Conservation (phyloP, 306 rosid species). For the Mimosa bimucronata region DNA sequence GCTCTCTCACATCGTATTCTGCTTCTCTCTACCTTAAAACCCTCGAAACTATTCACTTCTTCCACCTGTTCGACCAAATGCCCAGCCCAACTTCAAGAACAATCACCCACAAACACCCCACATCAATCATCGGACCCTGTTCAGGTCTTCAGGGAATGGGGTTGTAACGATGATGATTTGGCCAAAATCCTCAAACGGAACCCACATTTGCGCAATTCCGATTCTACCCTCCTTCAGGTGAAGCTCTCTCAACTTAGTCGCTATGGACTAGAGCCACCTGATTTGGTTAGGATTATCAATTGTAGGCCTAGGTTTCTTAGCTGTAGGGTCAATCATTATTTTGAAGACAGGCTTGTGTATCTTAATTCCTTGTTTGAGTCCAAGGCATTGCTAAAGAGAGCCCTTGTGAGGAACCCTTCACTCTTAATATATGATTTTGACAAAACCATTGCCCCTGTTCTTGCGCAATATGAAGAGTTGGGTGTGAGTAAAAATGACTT, state of each 20-base stretch:
- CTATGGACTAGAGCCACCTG: conserved; percentile 55
- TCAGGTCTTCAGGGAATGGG: conserved; percentile 65
- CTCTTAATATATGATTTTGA: conserved; percentile 49
- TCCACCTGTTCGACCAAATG: conserved; percentile 64
- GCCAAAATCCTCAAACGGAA: conserved; percentile 42
- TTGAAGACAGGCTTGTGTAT: conserved; percentile 58
- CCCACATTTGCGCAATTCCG: conserved; percentile 53
- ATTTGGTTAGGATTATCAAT: conserved; percentile 65
- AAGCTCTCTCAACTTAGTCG: conserved; percentile 58
- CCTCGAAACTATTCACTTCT: conserved; percentile 39
- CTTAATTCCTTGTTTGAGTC: conserved; percentile 66
- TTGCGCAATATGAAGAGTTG: conserved; percentile 55
- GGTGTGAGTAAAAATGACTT: conserved; percentile 69
- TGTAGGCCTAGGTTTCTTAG: conserved; percentile 65
- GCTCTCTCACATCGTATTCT: conserved; percentile 27
- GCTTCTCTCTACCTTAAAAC: background rate
- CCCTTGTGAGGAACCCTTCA: conserved; percentile 77
- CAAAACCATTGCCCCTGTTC: conserved; percentile 41
- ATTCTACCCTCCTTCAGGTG: conserved; percentile 42
- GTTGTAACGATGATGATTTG: conserved; percentile 64
- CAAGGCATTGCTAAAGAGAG: conserved; percentile 58
- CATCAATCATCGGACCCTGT: conserved; percentile 37
- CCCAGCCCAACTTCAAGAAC: conserved; percentile 41
- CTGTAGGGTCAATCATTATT: conserved; percentile 39
- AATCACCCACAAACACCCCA: background rate